These are phyloP conservation scores for Globisporangium polare DNA, from an alignment of 352 stramenopile genomes.

Conservation along the genomic window DNA sequence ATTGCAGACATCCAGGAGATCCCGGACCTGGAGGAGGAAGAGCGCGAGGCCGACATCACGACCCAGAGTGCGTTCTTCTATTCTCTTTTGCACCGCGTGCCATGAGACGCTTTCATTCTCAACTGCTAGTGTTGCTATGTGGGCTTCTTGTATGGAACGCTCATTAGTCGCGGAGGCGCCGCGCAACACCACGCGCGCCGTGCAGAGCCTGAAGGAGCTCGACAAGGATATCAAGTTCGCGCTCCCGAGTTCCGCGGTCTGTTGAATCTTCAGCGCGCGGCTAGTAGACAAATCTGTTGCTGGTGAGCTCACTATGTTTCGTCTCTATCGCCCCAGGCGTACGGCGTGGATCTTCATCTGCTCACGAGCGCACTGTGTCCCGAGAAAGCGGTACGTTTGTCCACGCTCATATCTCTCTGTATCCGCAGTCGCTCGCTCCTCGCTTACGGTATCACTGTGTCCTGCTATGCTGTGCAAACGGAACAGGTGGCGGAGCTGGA, in stretches of 20 bases:
- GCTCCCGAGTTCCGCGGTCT: conserved; percentile 49
- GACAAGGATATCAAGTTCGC: conserved; percentile 78
- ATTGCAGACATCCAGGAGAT: conserved; percentile 71
- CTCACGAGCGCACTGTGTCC: conserved; percentile 64
- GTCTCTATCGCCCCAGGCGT: conserved; percentile 23
- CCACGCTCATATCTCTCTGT: neutral
- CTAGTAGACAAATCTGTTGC: too few relatives aligned
- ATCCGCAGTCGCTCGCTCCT: too few relatives aligned
- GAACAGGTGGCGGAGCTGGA: conserved; percentile 58
- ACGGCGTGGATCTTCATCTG: conserved; percentile 63
- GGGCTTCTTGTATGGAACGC: neutral
- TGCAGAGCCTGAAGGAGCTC: conserved; percentile 76
- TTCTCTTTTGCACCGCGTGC: neutral
- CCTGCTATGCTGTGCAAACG: neutral
- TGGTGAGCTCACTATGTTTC: neutral
- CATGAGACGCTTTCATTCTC: neutral
- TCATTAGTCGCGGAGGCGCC: conserved; percentile 65
- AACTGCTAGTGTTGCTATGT: neutral
- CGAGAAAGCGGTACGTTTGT: conserved; percentile 52
- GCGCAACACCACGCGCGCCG: conserved; percentile 57
- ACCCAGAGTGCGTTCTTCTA: conserved; percentile 33
- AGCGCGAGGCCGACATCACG: conserved; percentile 73
- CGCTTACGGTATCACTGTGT: neutral
- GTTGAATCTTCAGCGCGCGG: neutral
- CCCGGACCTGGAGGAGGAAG: conserved; percentile 76